phyloP scores from a whole-genome alignment of 345 rosid species.

The Euphorbia tirucalli region DNA sequence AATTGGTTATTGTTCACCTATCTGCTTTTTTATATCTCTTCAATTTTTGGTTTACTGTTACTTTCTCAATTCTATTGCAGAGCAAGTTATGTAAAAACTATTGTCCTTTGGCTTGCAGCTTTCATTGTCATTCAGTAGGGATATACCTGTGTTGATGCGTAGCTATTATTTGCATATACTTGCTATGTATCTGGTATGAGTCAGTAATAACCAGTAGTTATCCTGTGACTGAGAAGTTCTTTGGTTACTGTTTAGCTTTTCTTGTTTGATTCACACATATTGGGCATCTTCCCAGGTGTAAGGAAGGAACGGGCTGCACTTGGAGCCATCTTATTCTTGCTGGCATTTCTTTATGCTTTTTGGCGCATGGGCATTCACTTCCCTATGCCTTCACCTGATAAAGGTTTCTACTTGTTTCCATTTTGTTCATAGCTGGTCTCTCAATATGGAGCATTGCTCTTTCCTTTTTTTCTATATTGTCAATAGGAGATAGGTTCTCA shows the following conservation, averaged over 20 bases:
- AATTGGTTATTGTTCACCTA: background rate
- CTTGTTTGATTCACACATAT: background rate
- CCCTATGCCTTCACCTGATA: conserved; percentile 94
- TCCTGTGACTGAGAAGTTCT: background rate
- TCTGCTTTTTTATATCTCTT: background rate
- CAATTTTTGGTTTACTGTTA: background rate
- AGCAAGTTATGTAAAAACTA: background rate
- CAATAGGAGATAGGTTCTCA: background rate
- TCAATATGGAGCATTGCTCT: background rate
- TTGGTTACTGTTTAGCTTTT: background rate
- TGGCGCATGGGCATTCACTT: conserved; percentile 99
- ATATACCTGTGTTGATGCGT: background rate
- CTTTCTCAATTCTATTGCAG: background rate
- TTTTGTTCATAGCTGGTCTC: background rate
- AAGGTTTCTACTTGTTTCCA: conserved; percentile 45
- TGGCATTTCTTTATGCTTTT: conserved; percentile 87
- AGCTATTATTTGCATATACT: background rate
- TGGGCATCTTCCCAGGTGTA: conserved; percentile 46
- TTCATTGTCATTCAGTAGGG: background rate
- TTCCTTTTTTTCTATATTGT: background rate
- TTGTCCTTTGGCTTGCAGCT: background rate
- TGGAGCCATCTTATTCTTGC: conserved; percentile 83
- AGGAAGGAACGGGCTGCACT: conserved; percentile 89
- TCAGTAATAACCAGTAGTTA: background rate
- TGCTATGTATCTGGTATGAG: conserved; percentile 1